Percentiles rank a stretch among this genome's conserved stretches.
These are phyloP conservation scores for Leucocoprinus sp. DNA, from an alignment of 768 basidiomycete genomes.

Conservation along the genomic window DNA sequence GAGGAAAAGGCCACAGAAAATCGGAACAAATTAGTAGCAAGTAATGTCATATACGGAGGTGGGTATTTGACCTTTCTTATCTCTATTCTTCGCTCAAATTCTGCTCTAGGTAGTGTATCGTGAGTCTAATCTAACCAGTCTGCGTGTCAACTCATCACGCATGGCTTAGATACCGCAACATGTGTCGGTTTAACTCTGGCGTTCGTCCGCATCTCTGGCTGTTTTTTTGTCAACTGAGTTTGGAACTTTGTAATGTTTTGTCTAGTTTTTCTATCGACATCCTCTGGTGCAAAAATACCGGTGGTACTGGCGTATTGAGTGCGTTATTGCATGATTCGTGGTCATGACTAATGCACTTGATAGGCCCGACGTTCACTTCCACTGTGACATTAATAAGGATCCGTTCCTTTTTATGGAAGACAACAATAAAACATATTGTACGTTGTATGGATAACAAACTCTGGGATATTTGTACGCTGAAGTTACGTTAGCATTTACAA, in stretches of 20 bases:
- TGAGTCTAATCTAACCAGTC: background rate
- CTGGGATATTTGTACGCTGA: background rate
- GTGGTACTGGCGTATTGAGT: slow-evolving; percentile 66
- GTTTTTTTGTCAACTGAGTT: background rate
- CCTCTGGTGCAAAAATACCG: slow-evolving; percentile 57
- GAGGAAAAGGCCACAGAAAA: slow-evolving; percentile 51
- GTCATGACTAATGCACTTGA: background rate
- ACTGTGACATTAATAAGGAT: slow-evolving; percentile 60
- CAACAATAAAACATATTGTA: slow-evolving; percentile 63
- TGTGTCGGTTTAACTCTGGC: slow-evolving; percentile 72
- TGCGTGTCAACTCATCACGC: background rate
- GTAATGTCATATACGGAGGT: slow-evolving; percentile 38
- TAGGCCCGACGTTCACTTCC: slow-evolving; percentile 68
- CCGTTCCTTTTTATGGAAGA: slow-evolving; percentile 74
- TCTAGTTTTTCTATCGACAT: slow-evolving; percentile 69
- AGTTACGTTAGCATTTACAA: slow-evolving; percentile 50
- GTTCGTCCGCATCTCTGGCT: slow-evolving; percentile 27
- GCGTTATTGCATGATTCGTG: slow-evolving; percentile 15
- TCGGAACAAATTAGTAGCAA: slow-evolving; percentile 53
- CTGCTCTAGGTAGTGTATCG: slow-evolving; percentile 22
- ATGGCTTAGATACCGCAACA: slow-evolving; percentile 52
- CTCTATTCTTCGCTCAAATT: slow-evolving; percentile 12
- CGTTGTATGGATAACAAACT: background rate
- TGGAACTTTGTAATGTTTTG: slow-evolving; percentile 19
- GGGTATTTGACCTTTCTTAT: background rate